phyloP scores from a whole-genome alignment of 495 filamentous ascomycete genomes.

The Hypoxylon fuscum region DNA sequence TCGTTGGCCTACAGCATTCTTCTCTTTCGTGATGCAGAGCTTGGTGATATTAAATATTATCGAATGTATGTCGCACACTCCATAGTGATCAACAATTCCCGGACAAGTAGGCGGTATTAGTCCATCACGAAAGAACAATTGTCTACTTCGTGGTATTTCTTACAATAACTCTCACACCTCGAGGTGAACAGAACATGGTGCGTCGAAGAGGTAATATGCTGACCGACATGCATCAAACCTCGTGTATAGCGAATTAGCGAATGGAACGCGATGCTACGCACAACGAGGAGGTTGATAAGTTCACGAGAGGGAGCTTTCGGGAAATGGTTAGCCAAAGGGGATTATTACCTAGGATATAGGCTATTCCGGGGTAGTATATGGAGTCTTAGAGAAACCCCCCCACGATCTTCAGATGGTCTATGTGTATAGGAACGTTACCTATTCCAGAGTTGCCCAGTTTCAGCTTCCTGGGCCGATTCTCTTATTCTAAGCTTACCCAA shows the following conservation, averaged over 20 bases:
- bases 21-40: background rate
- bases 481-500: constrained; percentile 21
- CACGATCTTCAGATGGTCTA: constrained; percentile 3
- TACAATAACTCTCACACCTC: background rate
- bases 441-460: constrained; percentile 10
- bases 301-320: constrained; percentile 19
- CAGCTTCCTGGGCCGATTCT: constrained; percentile 3
- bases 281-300: constrained; percentile 16
- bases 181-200: constrained; percentile 16
- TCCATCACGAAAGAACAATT: constrained; percentile 15
- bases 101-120: constrained; percentile 18
- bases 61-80: constrained; percentile 16
- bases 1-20: background rate
- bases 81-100: constrained; percentile 12
- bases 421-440: constrained; percentile 4
- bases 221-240: constrained; percentile 23
- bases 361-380: constrained; percentile 24
- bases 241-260: constrained; percentile 20
- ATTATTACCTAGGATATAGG: constrained; percentile 23
- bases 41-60: constrained; percentile 6
- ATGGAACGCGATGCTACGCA: constrained; percentile 8
- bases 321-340: constrained; percentile 10
- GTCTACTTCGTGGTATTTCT: constrained; percentile 7
- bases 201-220: constrained; percentile 22
- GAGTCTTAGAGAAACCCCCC: constrained; percentile 14